Base-by-base conservation (phyloP, 495 filamentous ascomycete species). In the Penicillium egyptiacum region DNA sequence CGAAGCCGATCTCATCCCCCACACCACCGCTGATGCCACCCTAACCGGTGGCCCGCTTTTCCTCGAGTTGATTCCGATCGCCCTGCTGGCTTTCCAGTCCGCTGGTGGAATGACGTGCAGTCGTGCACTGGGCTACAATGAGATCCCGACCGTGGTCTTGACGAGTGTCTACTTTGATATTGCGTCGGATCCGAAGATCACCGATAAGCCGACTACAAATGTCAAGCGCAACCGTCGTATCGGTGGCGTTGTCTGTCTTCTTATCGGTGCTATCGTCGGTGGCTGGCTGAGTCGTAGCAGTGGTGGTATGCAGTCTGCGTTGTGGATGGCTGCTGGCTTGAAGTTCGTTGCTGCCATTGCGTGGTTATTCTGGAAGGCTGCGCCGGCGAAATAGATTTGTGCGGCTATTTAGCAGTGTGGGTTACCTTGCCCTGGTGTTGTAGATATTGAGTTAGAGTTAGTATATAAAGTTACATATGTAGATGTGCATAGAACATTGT, bases 61-160 rank as follows among this genome's bases (percentile, higher is more conserved):
- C 60, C 69, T 81, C 19, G 67, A 81, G 57, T 63, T 87, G 26
- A 74, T 83, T 3, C 80, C 85, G 4, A 75, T 91, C 28, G 85
- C 75, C 1, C 71, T 91, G 30, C 70, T 92, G 53, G 85, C 86
- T 3, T 88, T 90, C 67, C 87, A 91, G 67, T 84, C 82, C 31
- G 85, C 84, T 14, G 87, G 87, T 1, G 84, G 86, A 62, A 89
- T 90, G 60, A 81, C 85, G 5, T 82, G 81, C 50, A 83, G 78
- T 58, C 76, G 88, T 6, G 66, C 82, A 12, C 68, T 92, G 44
- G 84, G 84, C 1, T 82, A 84, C 59, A 81, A 81, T 55, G 87
- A 90, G 68, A 81, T 92, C 40, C 88, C 88, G 12, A 87, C 85
- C 2, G 87, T 86, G 28, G 88, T 92, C 11, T 69, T 90, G 62